Percentiles rank a stretch among this genome's conserved stretches.
Evolutionary conservation across 768 basidiomycete species (phyloP).

Genomic region (Pisolithus marmoratus): DNA sequence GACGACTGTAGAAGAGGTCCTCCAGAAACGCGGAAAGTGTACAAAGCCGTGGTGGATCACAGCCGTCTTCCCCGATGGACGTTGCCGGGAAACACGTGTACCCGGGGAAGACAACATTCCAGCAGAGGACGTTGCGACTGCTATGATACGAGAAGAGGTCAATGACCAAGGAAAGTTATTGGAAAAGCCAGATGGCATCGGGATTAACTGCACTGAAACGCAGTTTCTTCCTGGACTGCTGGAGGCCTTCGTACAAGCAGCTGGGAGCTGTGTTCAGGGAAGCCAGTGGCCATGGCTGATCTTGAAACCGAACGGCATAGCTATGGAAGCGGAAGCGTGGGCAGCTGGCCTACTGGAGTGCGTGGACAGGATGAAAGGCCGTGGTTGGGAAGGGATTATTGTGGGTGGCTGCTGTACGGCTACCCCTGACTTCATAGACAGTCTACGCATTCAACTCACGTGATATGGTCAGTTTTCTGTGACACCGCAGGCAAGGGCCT

Average conservation of each 20-base stretch:
- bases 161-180: constrained; percentile 9
- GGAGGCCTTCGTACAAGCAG: constrained; percentile 27
- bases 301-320: constrained; percentile 69
- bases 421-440: constrained; percentile 45
- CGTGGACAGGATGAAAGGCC: constrained; percentile 14
- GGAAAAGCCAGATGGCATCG: constrained; percentile 48
- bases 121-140: constrained; percentile 38
- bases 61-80: constrained; percentile 52
- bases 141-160: constrained; percentile 29
- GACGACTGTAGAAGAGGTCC: constrained; percentile 24
- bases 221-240: constrained; percentile 38
- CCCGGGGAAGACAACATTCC: constrained; percentile 20
- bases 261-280: constrained; percentile 8
- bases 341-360: constrained; percentile 26
- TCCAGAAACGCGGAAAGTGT: constrained; percentile 13
- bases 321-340: constrained; percentile 31
- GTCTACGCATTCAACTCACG: constrained; percentile 1
- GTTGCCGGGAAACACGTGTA: constrained; percentile 36
- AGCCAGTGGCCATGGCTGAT: constrained; percentile 45
- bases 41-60: constrained; percentile 74
- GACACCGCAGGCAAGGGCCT: no score
- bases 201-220: constrained; percentile 68
- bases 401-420: constrained; percentile 71
- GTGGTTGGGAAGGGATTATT: constrained; percentile 45
- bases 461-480: no score